Evolutionary conservation across 345 rosid species (phyloP), one percentile per base, ranked within the genome.

Genomic region (Angophora floribunda): DNA sequence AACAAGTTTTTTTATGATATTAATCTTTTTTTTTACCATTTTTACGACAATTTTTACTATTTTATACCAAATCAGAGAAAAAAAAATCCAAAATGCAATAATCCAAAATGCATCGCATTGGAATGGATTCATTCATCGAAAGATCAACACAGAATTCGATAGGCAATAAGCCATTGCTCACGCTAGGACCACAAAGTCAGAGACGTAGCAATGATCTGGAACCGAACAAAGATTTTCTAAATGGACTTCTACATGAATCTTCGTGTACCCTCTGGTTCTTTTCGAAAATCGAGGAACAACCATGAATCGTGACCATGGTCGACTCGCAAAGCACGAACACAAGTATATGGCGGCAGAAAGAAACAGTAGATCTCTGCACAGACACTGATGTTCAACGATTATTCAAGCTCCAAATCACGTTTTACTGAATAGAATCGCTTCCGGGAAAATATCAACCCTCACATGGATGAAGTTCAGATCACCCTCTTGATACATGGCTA

Each of bases 1-100:
- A 53, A 22, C 22, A 0, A 0, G 0, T 0, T 22, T 8, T 55
- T 55, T 22, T 0, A 9, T 55, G 22, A 55, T 55, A 22, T 55
- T 55, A 55, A 55, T 0, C 5, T 9, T 3, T 4, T 15, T 70
- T 70, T 70, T 1, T 1, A 36, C 3, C 82, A 9, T 36, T 36
- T 75, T 75, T 41, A 41, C 17, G 49, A 13, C 0, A 1, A 1
- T 9, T 75, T 19, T 36, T 19, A 19, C 28, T 0, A 75, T 9
- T 36, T 75, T 9, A 36, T 19, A 22, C 6, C 21, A 5, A 0
- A 8, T 16, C 2, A 65, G 2, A 36, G 24, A 70, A 70, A 70
- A 32, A 70, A 32, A n/a, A n/a, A n/a, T n/a, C n/a, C n/a, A n/a
- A n/a, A n/a, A n/a, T n/a, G n/a, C n/a, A n/a, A n/a, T n/a, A n/a